Percentiles rank a stretch among this genome's conserved stretches.
Conservation (phyloP, 2,329 filamentous ascomycete genomes). For the Aspergillus candidus region DNA sequence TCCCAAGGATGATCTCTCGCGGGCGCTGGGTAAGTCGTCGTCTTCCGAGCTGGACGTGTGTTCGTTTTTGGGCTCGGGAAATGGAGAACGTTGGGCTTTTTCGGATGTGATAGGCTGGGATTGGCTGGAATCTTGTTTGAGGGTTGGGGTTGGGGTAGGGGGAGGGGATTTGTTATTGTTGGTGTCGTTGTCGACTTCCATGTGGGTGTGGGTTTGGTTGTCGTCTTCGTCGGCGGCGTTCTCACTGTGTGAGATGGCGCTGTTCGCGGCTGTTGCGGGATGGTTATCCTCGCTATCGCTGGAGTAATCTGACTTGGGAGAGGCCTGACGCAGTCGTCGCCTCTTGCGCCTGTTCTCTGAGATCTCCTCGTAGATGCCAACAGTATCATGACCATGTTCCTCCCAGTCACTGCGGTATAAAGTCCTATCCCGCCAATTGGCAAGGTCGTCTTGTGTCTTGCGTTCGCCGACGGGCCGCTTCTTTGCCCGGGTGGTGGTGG, state of each 20-base stretch:
- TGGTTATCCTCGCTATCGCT: not conserved
- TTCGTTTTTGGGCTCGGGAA: not conserved
- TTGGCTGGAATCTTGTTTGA: not conserved
- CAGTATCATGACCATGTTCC: constrained; percentile 26
- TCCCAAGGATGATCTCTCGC: not conserved
- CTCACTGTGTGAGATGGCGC: not conserved
- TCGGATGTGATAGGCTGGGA: not conserved
- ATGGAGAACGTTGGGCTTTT: not conserved
- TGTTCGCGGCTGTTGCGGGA: not conserved
- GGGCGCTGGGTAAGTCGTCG: not conserved
- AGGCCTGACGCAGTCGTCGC: constrained; percentile 15
- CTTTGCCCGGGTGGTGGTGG: constrained; percentile 16
- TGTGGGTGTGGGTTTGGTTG: too few species aligned
- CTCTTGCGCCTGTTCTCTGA: constrained; percentile 26
- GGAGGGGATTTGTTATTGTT: too few species aligned
- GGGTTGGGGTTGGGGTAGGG: too few species aligned
- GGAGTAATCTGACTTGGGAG: not conserved
- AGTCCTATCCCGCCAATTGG: constrained; percentile 45
- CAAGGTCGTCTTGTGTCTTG: constrained; percentile 31
- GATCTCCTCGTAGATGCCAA: constrained; percentile 26
- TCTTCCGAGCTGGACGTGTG: constrained; percentile 1
- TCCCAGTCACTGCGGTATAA: constrained; percentile 50
- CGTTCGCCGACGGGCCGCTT: constrained; percentile 22
- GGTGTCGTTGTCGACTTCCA: too few species aligned
- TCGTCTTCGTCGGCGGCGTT: too few species aligned